These are phyloP conservation scores for Selaginella tamariscina DNA, from an alignment of 75 land plant genomes.

Conservation along the genomic window DNA sequence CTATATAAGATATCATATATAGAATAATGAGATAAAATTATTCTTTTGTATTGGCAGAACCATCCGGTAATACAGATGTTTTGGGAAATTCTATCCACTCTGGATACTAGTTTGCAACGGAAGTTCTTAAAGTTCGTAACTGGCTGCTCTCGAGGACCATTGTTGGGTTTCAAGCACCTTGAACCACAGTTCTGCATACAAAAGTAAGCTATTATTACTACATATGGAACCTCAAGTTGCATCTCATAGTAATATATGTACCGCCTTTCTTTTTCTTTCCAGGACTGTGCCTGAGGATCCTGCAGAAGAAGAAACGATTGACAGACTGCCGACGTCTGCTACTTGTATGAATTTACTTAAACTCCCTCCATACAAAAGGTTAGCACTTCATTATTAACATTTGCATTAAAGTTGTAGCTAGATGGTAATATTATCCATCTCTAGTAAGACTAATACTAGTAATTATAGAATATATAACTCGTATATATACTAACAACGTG, in stretches of 20 bases:
- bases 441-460: no score
- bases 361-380: constrained; percentile 92
- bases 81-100: constrained; percentile 69
- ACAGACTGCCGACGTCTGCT: constrained; percentile 88
- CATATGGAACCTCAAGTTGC: no score
- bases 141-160: constrained; percentile 93
- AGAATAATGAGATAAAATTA: background rate
- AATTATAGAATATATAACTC: no score
- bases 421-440: no score
- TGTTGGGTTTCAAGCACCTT: constrained; percentile 82
- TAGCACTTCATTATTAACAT: constrained; percentile 17
- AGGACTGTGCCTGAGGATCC: constrained; percentile 61
- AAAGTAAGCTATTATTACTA: constrained; percentile 39
- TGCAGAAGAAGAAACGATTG: constrained; percentile 53
- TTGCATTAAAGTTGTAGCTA: no score
- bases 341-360: constrained; percentile 95
- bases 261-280: background rate
- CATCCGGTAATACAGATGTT: constrained; percentile 80
- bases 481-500: background rate
- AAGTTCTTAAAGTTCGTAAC: constrained; percentile 96
- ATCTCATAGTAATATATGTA: no score
- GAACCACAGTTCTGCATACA: constrained; percentile 87
- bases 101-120: constrained; percentile 54
- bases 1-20: no score
- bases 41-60: constrained; percentile 32